Evolutionary conservation across 495 filamentous ascomycete species (phyloP), one percentile per base, ranked within the genome.

Genomic region (Aspergillus wentii): DNA sequence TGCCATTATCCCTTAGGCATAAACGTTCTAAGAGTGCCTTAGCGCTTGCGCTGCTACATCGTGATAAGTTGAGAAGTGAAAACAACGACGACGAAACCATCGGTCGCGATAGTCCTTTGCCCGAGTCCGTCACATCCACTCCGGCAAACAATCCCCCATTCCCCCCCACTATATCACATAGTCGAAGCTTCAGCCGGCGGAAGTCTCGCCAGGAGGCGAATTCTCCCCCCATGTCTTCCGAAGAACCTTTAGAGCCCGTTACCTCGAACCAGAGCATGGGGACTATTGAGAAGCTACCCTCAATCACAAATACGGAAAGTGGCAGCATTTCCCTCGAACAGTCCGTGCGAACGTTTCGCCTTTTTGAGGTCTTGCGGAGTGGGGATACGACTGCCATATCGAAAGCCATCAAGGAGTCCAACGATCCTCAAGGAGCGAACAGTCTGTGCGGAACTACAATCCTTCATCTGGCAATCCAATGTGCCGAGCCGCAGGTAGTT

Each of bases 401-500:
- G 17, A 88, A 84, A 52, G 89, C 86, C 7, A 85, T 95, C 43
- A 82, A 83, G 39, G 88, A 94, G 49, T 61, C 79, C 17, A 66
- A 76, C 38, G 62, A 71, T 20, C 54, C 63, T 8, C 60, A 67
- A 11, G 65, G 54, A 11, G 56, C 52, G 9, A 55, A 62, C 16
- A 62, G 62, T 3, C 61, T 90, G 13, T 85, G 88, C 28, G 88
- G 90, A 26, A 92, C 89, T 2, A 88, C 86, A 0, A 80, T 95
- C 27, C 72, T 98, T 11, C 94, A 97, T 59, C 69, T 98, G 35
- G 90, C 92, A 17, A 86, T 96, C n/a, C 92, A 97, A 57, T 98
- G 92, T 52, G 94, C 94, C 13, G 90, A 97, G 51, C 75, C 83
- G 17, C 82, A 85, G n/a, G 88, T 98, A 9, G 82, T 98, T n/a